A percentile compares a stretch with the other conserved stretches of the same genome.
Evolutionary conservation across 2,329 filamentous ascomycete species (phyloP).

Genomic region (Coniochaeta sp.): DNA sequence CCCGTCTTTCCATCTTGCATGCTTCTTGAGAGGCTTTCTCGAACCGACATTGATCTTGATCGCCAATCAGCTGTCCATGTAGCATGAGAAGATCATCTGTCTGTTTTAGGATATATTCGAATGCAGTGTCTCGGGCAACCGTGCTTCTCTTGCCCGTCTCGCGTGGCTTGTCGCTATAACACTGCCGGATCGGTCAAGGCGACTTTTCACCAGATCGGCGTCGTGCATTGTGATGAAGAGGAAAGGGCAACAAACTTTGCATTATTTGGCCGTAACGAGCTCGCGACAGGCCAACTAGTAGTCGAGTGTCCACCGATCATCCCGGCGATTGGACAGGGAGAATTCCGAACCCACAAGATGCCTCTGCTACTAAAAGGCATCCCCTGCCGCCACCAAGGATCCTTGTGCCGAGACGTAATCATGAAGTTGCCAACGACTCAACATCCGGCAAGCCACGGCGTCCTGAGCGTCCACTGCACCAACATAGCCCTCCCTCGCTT

Average conservation of each 20-base stretch:
- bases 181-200: neutral
- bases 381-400: too few relatives aligned
- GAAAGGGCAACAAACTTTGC: neutral
- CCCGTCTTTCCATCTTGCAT: too few relatives aligned
- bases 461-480: neutral
- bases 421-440: too few relatives aligned
- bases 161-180: neutral
- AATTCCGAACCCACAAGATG: too few relatives aligned
- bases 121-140: neutral
- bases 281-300: too few relatives aligned
- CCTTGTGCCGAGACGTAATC: too few relatives aligned
- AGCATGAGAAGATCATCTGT: neutral
- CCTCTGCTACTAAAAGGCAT: too few relatives aligned
- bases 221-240: neutral
- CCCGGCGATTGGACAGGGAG: neutral
- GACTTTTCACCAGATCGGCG: neutral
- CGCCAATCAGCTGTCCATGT: too few relatives aligned
- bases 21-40: too few relatives aligned
- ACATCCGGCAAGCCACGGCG: neutral
- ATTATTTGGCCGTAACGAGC: neutral
- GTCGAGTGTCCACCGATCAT: too few relatives aligned
- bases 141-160: neutral
- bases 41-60: too few relatives aligned
- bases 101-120: neutral
- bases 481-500: too few relatives aligned